Conservation (phyloP, 176 grass and related monocot genomes). For the Carex cristatella region DNA sequence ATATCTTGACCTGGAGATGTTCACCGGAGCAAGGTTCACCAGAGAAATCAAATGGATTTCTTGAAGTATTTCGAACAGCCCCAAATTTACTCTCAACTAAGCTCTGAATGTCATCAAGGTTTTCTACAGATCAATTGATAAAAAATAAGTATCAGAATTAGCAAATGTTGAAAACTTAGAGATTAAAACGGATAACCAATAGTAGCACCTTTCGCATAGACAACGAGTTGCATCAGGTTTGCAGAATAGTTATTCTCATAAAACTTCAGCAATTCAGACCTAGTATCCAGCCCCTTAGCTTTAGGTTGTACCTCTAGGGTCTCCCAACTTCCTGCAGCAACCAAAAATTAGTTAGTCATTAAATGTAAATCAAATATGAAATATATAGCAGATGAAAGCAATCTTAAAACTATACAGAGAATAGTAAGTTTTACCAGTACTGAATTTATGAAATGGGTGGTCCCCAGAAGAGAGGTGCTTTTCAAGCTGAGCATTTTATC, state of each 20-base stretch:
- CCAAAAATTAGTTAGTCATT: constrained; percentile 7
- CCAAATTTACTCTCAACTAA: constrained; percentile 76
- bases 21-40: constrained; percentile 74
- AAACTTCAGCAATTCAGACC: constrained; percentile 83
- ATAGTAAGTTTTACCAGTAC: constrained; percentile 53
- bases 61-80: constrained; percentile 55
- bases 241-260: constrained; percentile 93
- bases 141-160: constrained; percentile 12
- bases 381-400: constrained; percentile 19
- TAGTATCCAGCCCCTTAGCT: constrained; percentile 89
- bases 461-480: constrained; percentile 74
- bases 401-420: background rate
- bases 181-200: constrained; percentile 3
- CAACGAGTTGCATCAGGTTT: constrained; percentile 93
- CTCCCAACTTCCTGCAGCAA: constrained; percentile 82
- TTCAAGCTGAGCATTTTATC: constrained; percentile 57
- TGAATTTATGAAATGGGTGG: constrained; percentile 97
- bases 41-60: constrained; percentile 57
- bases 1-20: constrained; percentile 66
- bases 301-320: constrained; percentile 88
- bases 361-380: constrained; percentile 11
- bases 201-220: constrained; percentile 80
- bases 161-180: constrained; percentile 21
- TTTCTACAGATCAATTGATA: constrained; percentile 35
- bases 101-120: constrained; percentile 66